These are phyloP conservation scores for Metarhizium sp. DNA, from an alignment of 2,329 filamentous ascomycete species.

Conservation along the genomic window DNA sequence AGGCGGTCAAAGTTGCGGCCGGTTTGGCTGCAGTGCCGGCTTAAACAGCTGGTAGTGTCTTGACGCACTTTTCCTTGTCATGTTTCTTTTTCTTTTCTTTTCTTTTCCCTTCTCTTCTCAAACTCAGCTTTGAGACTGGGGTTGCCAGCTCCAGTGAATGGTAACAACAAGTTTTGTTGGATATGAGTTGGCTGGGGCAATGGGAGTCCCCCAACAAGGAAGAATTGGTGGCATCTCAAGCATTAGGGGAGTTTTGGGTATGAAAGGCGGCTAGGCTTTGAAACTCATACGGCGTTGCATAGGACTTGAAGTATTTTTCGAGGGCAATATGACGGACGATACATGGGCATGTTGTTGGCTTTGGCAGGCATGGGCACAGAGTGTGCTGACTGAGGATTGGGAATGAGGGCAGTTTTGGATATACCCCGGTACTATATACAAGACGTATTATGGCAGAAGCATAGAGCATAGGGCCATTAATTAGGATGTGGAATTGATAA, in stretches of 20 bases:
- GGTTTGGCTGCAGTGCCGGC: conserved; percentile 5
- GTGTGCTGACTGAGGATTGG: too few relatives aligned
- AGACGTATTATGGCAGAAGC: too few relatives aligned
- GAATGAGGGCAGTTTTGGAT: too few relatives aligned
- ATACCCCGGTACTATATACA: too few relatives aligned
- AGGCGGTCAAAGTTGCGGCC: conserved; percentile 19
- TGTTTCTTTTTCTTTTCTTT: not conserved
- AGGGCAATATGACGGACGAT: not conserved
- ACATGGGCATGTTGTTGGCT: not conserved
- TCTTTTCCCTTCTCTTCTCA: not conserved
- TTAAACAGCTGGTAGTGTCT: not conserved
- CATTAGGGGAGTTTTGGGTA: not conserved
- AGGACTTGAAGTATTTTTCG: not conserved
- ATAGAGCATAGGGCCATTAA: too few relatives aligned
- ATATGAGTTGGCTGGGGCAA: not conserved
- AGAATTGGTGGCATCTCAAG: not conserved
- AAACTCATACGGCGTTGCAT: not conserved
- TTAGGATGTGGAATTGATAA: too few relatives aligned
- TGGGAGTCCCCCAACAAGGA: not conserved
- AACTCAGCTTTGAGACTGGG: not conserved
- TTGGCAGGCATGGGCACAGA: not conserved
- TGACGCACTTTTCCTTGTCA: not conserved
- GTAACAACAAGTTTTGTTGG: not conserved
- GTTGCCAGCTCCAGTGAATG: not conserved
- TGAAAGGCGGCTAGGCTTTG: not conserved